Conservation (phyloP, 345 rosid genomes). For the Microthlaspi erraticum region DNA sequence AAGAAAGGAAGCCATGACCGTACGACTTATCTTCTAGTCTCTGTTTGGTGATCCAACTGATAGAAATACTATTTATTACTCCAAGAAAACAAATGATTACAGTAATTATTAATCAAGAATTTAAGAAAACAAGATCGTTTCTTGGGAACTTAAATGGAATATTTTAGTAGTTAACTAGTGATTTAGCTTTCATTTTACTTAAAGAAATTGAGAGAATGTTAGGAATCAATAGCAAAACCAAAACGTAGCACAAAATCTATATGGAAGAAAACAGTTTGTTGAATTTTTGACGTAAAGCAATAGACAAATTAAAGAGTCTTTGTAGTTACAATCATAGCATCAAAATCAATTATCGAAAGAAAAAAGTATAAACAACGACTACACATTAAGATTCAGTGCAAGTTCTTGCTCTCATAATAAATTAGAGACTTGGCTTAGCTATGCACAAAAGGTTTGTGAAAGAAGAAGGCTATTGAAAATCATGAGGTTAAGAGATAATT, state of each 20-base stretch:
- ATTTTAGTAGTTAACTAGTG: no score
- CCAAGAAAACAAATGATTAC: background rate
- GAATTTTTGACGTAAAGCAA: constrained; percentile 36
- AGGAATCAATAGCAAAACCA: no score
- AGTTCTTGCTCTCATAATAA: constrained; percentile 11
- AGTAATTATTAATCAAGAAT: background rate
- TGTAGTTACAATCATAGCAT: constrained; percentile 11
- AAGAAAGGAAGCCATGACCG: constrained; percentile 53
- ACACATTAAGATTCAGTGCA: background rate
- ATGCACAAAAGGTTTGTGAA: constrained; percentile 24
- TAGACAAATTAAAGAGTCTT: background rate
- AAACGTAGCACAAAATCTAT: constrained; percentile 2
- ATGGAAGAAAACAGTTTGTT: background rate
- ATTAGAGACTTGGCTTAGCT: constrained; percentile 28
- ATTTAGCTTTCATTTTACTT: no score
- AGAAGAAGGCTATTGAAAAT: background rate
- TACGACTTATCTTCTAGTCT: background rate
- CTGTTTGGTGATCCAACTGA: constrained; percentile 21
- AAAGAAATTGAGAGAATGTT: no score
- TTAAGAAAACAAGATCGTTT: background rate
- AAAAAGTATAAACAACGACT: background rate
- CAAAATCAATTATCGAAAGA: background rate
- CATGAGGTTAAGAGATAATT: constrained; percentile 1
- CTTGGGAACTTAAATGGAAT: background rate
- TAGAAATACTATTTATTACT: background rate